Conservation (phyloP, 495 filamentous ascomycete genomes). For the Saxophila tyrrhenica region DNA sequence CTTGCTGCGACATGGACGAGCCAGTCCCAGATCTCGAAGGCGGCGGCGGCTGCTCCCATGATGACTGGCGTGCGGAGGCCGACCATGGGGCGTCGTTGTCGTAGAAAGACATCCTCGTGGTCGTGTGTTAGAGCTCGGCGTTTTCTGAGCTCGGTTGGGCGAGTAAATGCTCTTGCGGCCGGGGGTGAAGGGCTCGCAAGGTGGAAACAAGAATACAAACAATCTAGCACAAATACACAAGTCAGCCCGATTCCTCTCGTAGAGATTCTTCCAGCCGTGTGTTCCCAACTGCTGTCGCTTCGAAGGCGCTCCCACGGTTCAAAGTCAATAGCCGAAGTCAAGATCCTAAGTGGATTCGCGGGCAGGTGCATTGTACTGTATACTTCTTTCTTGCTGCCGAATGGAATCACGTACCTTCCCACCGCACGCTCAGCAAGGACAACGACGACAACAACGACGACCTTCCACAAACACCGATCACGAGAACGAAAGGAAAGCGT, state of each 20-base stretch:
- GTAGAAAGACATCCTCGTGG: slow-evolving; percentile 69
- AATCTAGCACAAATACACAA: background rate
- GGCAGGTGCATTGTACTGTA: background rate
- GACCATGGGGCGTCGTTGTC: slow-evolving; percentile 73
- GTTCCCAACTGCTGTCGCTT: background rate
- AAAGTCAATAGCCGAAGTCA: background rate
- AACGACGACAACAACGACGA: background rate
- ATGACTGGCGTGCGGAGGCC: slow-evolving; percentile 50
- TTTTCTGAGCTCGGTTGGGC: too few relatives aligned
- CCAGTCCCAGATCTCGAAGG: slow-evolving; percentile 76
- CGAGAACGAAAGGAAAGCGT: background rate
- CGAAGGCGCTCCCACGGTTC: background rate
- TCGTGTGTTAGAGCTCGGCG: too few relatives aligned
- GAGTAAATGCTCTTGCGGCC: background rate
- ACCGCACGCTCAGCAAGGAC: background rate
- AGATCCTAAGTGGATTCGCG: background rate
- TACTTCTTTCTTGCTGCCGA: too few relatives aligned
- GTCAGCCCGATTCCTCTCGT: too few relatives aligned
- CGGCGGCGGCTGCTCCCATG: slow-evolving; percentile 77
- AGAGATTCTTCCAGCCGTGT: too few relatives aligned
- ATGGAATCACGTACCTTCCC: background rate
- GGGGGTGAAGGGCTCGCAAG: background rate
- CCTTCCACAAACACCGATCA: too few relatives aligned
- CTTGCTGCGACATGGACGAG: slow-evolving; percentile 50
- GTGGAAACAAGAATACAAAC: background rate